Conservation (phyloP, 345 rosid species). For the Populus euphratica region DNA sequence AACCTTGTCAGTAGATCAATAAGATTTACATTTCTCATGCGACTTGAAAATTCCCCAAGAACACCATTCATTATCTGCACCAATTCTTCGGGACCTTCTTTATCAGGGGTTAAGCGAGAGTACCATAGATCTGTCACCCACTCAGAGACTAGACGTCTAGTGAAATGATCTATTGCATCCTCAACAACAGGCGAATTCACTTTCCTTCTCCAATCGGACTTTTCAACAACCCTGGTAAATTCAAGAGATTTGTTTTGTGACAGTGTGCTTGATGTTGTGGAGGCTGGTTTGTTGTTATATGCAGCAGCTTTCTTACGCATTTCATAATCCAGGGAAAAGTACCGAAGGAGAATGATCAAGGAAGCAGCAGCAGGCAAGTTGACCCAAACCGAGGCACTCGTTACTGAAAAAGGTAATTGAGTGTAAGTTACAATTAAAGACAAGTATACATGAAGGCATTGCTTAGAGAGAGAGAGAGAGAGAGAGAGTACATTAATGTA, state of each 20-base stretch:
- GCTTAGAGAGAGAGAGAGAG: background rate
- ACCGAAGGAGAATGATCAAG: constrained; percentile 73
- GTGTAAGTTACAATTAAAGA: constrained; percentile 18
- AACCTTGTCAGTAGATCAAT: constrained; percentile 89
- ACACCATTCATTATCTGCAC: constrained; percentile 65
- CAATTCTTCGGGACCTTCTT: constrained; percentile 86
- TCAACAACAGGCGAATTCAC: constrained; percentile 88
- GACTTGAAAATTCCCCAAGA: constrained; percentile 77
- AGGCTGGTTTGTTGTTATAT: constrained; percentile 54
- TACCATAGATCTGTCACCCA: constrained; percentile 97
- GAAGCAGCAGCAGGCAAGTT: constrained; percentile 92
- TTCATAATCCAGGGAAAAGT: constrained; percentile 77
- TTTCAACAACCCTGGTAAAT: constrained; percentile 40
- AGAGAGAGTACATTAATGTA: background rate
- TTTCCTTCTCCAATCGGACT: constrained; percentile 77
- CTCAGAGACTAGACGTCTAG: constrained; percentile 80
- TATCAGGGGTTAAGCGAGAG: constrained; percentile 81
- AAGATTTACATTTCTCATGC: constrained; percentile 75
- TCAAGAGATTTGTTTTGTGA: constrained; percentile 45
- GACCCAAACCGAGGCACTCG: constrained; percentile 92
- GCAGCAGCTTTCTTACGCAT: constrained; percentile 67
- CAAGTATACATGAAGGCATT: constrained; percentile 3
- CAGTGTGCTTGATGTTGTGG: constrained; percentile 12
- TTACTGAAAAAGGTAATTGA: constrained; percentile 53
- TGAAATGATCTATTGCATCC: constrained; percentile 80